Base-by-base conservation (phyloP, 108 stramenopile species). In the Licmophora abbreviata region DNA sequence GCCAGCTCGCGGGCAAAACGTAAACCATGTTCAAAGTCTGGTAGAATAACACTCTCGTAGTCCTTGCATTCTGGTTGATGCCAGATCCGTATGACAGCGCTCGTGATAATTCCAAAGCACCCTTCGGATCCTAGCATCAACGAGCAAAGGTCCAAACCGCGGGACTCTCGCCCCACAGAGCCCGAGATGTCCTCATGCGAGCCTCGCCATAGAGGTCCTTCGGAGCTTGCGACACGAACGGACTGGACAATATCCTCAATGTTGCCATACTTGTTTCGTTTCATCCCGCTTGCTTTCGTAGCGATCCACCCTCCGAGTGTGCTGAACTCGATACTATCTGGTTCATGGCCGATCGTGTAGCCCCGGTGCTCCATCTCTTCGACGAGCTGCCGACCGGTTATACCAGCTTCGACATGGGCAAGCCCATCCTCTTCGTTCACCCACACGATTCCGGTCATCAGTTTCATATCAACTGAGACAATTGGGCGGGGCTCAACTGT, bases 261-360 rank as follows among this genome's bases (percentile, higher is more conserved):
- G 34, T 96, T 96, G 48, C 95, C 95, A 51, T 96, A 96, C 53
- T 70, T 81, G 48, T 85, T 91, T 51, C 87, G 77, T 52, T 93
- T 94, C 95, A 96, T 96, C 14, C 95, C 95, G 45, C 93, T 95
- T 11, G 95, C 90, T 68, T 92, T 89, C 0, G 95, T 96, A 11
- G 95, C 95, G 40, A 96, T 84, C 95, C 95, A 96, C 25, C 95
- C 95, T 24, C 95, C 95, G 11, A 96, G 68, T 18, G 95, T 94
- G 49, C 90, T 92, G 70, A 96, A 96, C 58, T 96, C 95, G 36
- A 85, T 71, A 47, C 92, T 93, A 61, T 96, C 95, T 1, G 95
- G 95, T 59, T 95, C 90, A 63, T 96, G 95, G 3, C 95, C 95
- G 59, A 93, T 83, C 1, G 95, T 96, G 42, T 83, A 83, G 22